Evolutionary conservation across 2,329 filamentous ascomycete species (phyloP).

Genomic region (Fusarium sp.): DNA sequence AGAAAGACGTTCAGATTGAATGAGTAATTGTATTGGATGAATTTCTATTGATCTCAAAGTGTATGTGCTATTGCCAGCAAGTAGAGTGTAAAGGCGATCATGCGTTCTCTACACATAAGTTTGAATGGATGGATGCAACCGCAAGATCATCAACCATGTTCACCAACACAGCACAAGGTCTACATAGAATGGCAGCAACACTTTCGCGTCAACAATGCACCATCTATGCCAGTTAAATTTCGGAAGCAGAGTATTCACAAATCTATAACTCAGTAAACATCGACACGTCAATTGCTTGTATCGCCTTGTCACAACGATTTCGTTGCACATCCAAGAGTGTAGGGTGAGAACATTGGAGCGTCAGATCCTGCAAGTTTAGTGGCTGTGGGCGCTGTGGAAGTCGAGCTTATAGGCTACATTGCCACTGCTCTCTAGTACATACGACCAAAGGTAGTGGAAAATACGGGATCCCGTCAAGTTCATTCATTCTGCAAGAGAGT

Average conservation of each 20-base stretch:
- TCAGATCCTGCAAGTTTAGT: neutral
- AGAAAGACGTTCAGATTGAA: neutral
- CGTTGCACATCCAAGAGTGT: neutral
- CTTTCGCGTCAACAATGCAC: neutral
- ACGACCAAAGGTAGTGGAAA: conserved; percentile 11
- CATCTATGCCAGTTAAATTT: neutral
- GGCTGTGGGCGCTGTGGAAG: rapidly evolving
- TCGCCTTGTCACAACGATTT: neutral
- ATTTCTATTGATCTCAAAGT: rapidly evolving
- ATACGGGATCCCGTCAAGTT: neutral
- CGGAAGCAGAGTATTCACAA: rapidly evolving
- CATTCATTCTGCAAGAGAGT: too few relatives aligned
- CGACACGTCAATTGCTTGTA: neutral
- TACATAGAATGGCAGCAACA: too few relatives aligned
- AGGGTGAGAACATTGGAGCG: neutral
- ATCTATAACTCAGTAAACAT: rapidly evolving
- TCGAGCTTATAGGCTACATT: rapidly evolving
- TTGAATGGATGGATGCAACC: rapidly evolving
- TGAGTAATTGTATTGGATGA: neutral
- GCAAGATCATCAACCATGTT: neutral
- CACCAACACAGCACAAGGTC: rapidly evolving
- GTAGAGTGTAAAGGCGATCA: neutral
- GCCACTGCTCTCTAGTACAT: rapidly evolving
- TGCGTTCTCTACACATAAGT: rapidly evolving
- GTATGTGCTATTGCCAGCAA: neutral